Conservation (phyloP, 169 alveolate genomes). For the Plasmodium coatneyi region DNA sequence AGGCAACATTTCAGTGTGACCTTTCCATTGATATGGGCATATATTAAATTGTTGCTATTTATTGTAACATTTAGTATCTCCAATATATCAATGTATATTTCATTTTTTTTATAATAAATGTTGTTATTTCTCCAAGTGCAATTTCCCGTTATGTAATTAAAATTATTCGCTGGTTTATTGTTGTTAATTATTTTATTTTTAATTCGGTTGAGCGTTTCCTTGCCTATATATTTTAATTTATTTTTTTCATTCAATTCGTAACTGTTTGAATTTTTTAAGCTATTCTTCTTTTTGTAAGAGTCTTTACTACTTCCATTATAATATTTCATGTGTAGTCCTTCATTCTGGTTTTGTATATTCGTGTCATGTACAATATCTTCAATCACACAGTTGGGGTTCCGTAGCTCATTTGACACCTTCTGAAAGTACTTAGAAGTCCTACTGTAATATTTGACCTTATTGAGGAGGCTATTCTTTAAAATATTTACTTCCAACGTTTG, state of each 20-base stretch:
- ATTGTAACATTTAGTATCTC: conserved; percentile 63
- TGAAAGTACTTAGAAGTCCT: conserved; percentile 48
- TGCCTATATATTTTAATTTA: conserved; percentile 65
- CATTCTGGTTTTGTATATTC: conserved; percentile 18
- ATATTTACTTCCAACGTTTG: conserved; percentile 94
- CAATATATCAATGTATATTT: conserved; percentile 42
- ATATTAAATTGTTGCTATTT: conserved; percentile 57
- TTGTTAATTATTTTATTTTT: conserved; percentile 61
- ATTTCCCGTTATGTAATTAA: conserved; percentile 53
- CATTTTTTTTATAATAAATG: conserved; percentile 47
- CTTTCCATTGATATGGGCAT: conserved; percentile 69
- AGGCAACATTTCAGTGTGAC: conserved; percentile 32
- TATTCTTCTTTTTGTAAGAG: background rate
- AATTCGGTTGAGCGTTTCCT: conserved; percentile 63
- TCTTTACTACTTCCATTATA: conserved; percentile 14
- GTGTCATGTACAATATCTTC: conserved; percentile 69
- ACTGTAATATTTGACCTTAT: conserved; percentile 69
- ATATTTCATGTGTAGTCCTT: conserved; percentile 17
- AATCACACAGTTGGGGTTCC: conserved; percentile 32
- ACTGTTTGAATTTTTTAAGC: conserved; percentile 10
- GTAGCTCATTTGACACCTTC: conserved; percentile 32
- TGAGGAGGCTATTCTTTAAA: conserved; percentile 88
- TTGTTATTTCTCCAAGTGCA: conserved; percentile 71
- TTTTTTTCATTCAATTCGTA: conserved; percentile 53
- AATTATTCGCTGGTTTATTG: conserved; percentile 21